These are phyloP conservation scores for Xylariaceae sp. DNA, from an alignment of 2,329 filamentous ascomycete species.

Conservation along the genomic window DNA sequence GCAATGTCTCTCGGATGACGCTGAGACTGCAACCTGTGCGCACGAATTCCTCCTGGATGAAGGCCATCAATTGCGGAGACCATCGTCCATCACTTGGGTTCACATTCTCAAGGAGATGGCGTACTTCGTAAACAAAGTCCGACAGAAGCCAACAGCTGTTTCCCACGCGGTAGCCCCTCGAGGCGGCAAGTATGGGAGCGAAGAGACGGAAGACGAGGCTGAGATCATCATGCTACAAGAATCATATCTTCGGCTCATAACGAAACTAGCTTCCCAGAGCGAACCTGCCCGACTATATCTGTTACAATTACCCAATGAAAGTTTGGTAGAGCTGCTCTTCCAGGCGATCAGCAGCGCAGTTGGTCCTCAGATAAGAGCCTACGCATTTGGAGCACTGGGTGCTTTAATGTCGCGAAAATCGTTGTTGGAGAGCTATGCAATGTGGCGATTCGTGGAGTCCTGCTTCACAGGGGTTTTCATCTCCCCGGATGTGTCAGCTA, in stretches of 20 bases:
- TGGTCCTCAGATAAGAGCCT: conserved; percentile 74
- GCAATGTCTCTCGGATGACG: conserved; percentile 78
- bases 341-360: conserved; percentile 76
- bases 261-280: conserved; percentile 77
- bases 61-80: conserved; percentile 71
- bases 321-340: conserved; percentile 71
- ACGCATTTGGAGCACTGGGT: conserved; percentile 75
- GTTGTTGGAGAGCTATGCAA: conserved; percentile 61
- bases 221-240: conserved; percentile 97
- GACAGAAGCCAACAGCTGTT: conserved; percentile 61
- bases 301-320: conserved; percentile 61
- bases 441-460: conserved; percentile 79
- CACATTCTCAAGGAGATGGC: conserved; percentile 90
- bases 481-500: conserved; percentile 22
- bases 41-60: conserved; percentile 91
- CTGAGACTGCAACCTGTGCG: conserved; percentile 77
- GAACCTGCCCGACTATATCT: conserved; percentile 70
- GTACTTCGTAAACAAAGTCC: conserved; percentile 76
- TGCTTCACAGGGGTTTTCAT: conserved; percentile 67
- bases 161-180: conserved; percentile 55
- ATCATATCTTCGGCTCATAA: conserved; percentile 84
- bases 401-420: conserved; percentile 75
- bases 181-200: conserved; percentile 58
- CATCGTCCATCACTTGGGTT: conserved; percentile 83
- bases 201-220: conserved; percentile 76